phyloP scores from a whole-genome alignment of 2,329 filamentous ascomycete species.

The Meredithiella fracta region DNA sequence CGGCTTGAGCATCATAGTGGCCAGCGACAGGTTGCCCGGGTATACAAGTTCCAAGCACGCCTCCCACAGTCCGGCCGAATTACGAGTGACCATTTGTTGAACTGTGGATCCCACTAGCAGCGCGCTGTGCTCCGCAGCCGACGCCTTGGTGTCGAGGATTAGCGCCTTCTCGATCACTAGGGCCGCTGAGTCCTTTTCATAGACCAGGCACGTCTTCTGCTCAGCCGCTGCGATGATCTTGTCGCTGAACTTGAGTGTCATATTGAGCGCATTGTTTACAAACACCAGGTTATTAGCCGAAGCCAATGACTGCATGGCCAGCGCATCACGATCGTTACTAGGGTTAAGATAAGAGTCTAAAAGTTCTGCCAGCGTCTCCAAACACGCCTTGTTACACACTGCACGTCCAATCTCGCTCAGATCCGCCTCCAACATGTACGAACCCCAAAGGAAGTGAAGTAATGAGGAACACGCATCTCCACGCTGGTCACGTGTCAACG shows the following conservation, averaged over 20 bases:
- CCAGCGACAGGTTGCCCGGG: conserved; percentile 52
- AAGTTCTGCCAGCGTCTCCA: conserved; percentile 42
- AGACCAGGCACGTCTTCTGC: conserved; percentile 23
- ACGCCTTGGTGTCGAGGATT: conserved; percentile 28
- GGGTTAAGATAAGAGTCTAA: conserved; percentile 38
- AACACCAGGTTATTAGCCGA: conserved; percentile 41
- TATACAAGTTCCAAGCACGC: conserved; percentile 53
- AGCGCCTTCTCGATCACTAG: conserved; percentile 37
- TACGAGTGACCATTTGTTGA: conserved; percentile 49
- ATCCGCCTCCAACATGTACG: conserved; percentile 36
- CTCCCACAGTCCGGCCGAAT: conserved; percentile 66
- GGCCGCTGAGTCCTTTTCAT: conserved; percentile 21
- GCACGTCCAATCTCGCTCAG: conserved; percentile 42
- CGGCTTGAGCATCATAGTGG: conserved; percentile 55
- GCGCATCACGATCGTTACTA: conserved; percentile 15
- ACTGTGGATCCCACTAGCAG: conserved; percentile 45
- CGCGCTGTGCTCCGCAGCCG: conserved; percentile 32
- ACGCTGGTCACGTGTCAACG: conserved; percentile 58
- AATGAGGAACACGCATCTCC: conserved; percentile 69
- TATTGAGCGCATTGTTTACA: conserved; percentile 47
- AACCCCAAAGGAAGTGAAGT: conserved; percentile 55
- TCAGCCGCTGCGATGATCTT: conserved; percentile 41
- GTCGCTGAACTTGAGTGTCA: conserved; percentile 44
- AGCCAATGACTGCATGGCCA: conserved; percentile 22
- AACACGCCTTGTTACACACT: conserved; percentile 46